Evolutionary conservation across 1,284 basidiomycete genomes (phyloP).

Genomic region (Amylostereum chailletii): DNA sequence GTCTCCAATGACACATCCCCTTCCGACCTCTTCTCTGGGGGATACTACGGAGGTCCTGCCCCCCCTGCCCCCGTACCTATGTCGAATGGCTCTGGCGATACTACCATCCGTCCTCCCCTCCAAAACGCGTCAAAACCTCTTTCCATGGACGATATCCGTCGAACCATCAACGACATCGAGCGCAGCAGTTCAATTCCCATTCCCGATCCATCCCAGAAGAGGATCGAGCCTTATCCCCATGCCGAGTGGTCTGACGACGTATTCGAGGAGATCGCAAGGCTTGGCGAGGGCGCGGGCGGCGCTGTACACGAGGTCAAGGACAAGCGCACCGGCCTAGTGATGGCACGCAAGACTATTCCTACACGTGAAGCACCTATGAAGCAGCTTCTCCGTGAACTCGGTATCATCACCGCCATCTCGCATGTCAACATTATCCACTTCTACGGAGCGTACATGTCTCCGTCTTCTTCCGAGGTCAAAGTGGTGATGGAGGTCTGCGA

Average conservation of each 20-base stretch:
- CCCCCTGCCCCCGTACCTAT: slow-evolving; percentile 20
- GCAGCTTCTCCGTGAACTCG: slow-evolving; percentile 89
- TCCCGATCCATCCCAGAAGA: slow-evolving; percentile 9
- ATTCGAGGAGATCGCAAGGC: slow-evolving; percentile 62
- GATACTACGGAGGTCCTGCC: slow-evolving; percentile 25
- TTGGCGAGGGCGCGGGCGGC: slow-evolving; percentile 96
- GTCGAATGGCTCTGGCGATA: slow-evolving; percentile 35
- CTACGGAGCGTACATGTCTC: slow-evolving; percentile 92
- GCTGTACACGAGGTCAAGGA: slow-evolving; percentile 90
- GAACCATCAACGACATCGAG: slow-evolving; percentile 26
- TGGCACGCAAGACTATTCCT: slow-evolving; percentile 96
- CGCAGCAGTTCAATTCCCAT: slow-evolving; percentile 8
- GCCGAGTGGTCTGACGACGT: slow-evolving; percentile 57
- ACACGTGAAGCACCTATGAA: slow-evolving; percentile 90
- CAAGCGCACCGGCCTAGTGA: slow-evolving; percentile 64
- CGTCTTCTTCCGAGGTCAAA: slow-evolving; percentile 87
- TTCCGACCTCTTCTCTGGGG: slow-evolving; percentile 19
- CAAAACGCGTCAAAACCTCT: slow-evolving; percentile 16
- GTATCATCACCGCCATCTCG: slow-evolving; percentile 79
- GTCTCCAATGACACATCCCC: slow-evolving; percentile 6
- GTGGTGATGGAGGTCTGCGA: slow-evolving; percentile 96
- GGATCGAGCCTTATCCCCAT: slow-evolving; percentile 13
- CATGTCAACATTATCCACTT: slow-evolving; percentile 90
- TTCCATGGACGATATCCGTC: slow-evolving; percentile 24
- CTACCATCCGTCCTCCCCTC: slow-evolving; percentile 37